Evolutionary conservation across 352 stramenopile species (phyloP), one percentile per base, ranked within the genome.

Genomic region (Hyaloperonospora brassicae): DNA sequence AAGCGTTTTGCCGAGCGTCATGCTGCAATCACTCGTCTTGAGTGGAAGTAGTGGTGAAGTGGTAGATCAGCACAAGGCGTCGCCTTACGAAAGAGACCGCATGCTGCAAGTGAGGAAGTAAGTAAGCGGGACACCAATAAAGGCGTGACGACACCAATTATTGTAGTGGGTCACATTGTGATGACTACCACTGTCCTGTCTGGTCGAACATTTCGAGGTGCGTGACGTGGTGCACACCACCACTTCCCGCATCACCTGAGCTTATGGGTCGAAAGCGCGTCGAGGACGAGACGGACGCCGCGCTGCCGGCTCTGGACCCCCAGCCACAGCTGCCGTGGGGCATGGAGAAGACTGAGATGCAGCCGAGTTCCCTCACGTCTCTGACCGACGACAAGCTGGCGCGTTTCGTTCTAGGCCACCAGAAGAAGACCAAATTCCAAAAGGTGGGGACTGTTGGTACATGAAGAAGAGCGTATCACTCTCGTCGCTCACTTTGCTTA

Each of bases 351-450:
- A 66, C 52, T 1, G 72, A 84, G 44, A 85, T 87, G 60, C 73
- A 89, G 64, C 76, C 76, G 22, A 81, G 72, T 58, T 86, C 79
- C n/a, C 59, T 89, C 27, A 64, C 61, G 38, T 44, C 63, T 35
- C 72, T 89, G 48, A 88, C 79, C 27, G 79, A 89, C 62, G 79
- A 89, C 54, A 89, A 89, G 53, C 62, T 89, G 46, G 79, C 79
- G 64, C 75, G 77, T 10, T 89, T 89, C 44, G 79, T 84, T 36
- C 64, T 94, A 34, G 84, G 81, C 12, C 64, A 76, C 49, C 76
- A 90, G 63, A 88, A 87, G 56, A 94, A 94, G 52, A 90, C 79
- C 65, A 89, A 88, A 69, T 94, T 92, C 50, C 76, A 92, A 50
- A 87, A 89, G 68, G 79, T 86, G 42, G 50, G 59, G 13, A 45